These are phyloP conservation scores for Eruca vesicaria DNA, from an alignment of 441 rosid species.

Conservation along the genomic window DNA sequence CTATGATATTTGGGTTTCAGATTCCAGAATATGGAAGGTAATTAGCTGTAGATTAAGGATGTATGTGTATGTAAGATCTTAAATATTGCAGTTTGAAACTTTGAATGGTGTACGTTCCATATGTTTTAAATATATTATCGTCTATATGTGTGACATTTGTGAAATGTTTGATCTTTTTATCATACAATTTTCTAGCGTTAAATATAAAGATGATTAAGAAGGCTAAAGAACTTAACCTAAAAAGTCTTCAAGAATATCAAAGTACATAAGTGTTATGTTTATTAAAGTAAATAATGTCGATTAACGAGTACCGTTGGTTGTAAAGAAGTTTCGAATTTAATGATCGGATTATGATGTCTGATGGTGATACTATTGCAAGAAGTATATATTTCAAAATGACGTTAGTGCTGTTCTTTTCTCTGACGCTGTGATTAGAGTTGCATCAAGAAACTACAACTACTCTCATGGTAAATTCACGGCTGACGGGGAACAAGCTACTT, in stretches of 20 bases:
- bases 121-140: neutral
- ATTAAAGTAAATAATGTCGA: conserved; percentile 15
- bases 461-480: too few relatives aligned
- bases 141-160: neutral
- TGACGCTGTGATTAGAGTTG: too few relatives aligned
- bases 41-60: neutral
- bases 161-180: neutral
- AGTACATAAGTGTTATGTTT: conserved; percentile 29
- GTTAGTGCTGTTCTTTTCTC: too few relatives aligned
- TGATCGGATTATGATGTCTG: conserved; percentile 24
- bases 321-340: conserved; percentile 27
- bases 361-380: conserved; percentile 20
- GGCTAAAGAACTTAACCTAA: neutral
- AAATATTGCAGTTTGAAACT: neutral
- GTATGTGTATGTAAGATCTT: neutral
- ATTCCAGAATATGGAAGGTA: conserved; percentile 6
- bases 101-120: neutral
- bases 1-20: neutral
- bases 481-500: too few relatives aligned
- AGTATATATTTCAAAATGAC: conserved; percentile 17
- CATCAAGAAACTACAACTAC: too few relatives aligned
- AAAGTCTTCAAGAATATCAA: conserved; percentile 20
- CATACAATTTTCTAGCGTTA: neutral
- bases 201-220: neutral
- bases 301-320: conserved; percentile 31